These are phyloP conservation scores for Coemansia sp. DNA, from an alignment of 192 early-diverging fungal genomes.

Conservation along the genomic window DNA sequence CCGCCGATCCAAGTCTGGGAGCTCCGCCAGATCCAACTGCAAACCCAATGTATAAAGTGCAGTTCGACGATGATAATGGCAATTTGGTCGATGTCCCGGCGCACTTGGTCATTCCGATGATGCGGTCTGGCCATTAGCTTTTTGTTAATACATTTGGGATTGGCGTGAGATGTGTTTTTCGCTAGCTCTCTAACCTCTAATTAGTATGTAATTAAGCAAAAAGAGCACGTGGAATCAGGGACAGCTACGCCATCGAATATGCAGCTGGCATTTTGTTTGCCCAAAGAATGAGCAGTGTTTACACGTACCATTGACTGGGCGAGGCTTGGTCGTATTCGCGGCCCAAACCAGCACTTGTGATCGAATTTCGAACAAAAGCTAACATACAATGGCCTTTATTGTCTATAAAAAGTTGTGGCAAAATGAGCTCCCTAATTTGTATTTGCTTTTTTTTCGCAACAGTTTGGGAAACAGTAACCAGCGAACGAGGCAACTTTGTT, in stretches of 20 bases:
- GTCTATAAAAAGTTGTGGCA: background rate
- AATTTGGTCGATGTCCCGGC: slow-evolving; percentile 46
- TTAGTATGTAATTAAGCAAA: too few species aligned
- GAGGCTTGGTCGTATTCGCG: background rate
- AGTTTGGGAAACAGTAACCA: background rate
- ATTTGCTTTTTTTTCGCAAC: background rate
- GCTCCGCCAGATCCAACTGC: slow-evolving; percentile 17
- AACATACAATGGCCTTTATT: background rate
- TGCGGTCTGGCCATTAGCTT: background rate
- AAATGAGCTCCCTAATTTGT: background rate
- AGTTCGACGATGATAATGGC: slow-evolving; percentile 50
- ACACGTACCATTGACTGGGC: background rate
- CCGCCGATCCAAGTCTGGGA: slow-evolving; percentile 2
- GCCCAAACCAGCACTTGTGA: background rate
- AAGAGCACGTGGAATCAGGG: too few species aligned
- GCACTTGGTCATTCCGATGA: slow-evolving; percentile 37
- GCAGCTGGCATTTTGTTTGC: too few species aligned
- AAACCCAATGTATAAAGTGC: slow-evolving; percentile 46
- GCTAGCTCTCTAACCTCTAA: too few species aligned
- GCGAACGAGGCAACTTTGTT: background rate
- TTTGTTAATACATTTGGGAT: background rate
- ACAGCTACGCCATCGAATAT: too few species aligned
- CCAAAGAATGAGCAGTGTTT: background rate
- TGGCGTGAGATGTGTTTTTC: too few species aligned
- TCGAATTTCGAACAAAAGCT: background rate